Percentiles rank a stretch among this genome's conserved stretches.
Conservation (phyloP, 768 basidiomycete genomes). For the Lanmaoa rubissima region DNA sequence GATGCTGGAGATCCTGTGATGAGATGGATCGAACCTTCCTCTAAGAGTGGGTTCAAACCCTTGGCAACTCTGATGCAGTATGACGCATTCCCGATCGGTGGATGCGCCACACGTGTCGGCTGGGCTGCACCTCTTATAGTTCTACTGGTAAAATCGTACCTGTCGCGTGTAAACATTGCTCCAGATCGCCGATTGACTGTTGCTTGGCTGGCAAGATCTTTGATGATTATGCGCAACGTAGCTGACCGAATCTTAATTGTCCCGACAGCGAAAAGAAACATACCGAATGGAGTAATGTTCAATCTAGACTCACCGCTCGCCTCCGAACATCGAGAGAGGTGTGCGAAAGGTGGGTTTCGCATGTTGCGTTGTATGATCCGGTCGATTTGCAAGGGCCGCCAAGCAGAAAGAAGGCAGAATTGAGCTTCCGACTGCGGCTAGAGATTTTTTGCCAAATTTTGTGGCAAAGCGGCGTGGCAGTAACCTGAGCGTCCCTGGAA, state of each 20-base stretch:
- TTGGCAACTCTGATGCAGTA: not conserved
- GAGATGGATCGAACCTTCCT: too few species aligned
- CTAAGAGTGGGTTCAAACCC: too few species aligned
- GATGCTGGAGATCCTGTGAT: too few species aligned
- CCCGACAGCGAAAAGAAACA: not conserved
- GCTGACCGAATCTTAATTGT: not conserved
- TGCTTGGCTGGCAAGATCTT: not conserved
- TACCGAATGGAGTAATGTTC: not conserved
- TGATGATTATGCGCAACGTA: not conserved
- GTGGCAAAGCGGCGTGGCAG: not conserved
- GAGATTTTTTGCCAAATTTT: too few species aligned
- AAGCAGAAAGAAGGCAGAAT: not conserved
- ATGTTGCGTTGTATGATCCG: not conserved
- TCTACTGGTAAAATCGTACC: not conserved
- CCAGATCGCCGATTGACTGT: not conserved
- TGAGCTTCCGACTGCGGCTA: not conserved
- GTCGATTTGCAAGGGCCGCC: not conserved
- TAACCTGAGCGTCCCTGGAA: not conserved
- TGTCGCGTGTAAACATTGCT: not conserved
- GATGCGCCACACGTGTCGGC: not conserved
- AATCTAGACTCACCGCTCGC: not conserved
- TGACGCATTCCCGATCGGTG: not conserved
- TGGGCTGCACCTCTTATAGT: not conserved
- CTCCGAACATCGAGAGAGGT: not conserved
- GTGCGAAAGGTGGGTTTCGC: too few species aligned